Percentiles rank a stretch among this genome's conserved stretches.
phyloP scores from a whole-genome alignment of 352 stramenopile genomes.

The Globisporangium mamillatum region DNA sequence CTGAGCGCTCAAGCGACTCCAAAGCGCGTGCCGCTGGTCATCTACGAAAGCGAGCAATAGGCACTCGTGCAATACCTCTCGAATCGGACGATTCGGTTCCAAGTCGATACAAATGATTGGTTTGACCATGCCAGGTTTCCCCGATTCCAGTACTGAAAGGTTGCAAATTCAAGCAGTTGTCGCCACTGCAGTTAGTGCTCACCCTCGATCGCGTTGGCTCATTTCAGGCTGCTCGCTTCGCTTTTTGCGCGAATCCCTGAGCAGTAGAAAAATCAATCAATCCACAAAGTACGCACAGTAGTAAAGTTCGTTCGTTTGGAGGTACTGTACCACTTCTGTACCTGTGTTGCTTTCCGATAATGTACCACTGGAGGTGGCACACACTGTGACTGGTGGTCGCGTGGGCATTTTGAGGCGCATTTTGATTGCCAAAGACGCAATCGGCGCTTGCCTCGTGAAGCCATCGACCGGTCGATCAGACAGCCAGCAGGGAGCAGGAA shows the following conservation, averaged over 20 bases:
- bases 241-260: no score
- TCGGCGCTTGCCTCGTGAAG: not conserved
- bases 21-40: constrained; percentile 9
- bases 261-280: no score
- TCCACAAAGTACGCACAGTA: no score
- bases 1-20: constrained; percentile 8
- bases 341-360: not conserved
- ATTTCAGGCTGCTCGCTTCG: no score
- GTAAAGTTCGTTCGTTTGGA: no score
- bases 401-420: constrained; percentile 10
- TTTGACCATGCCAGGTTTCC: no score
- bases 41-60: constrained; percentile 16
- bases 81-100: no score
- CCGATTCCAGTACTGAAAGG: no score
- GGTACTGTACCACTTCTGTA: no score
- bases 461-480: constrained; percentile 4
- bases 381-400: constrained; percentile 17
- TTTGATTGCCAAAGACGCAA: constrained; percentile 8
- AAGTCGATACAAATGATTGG: not conserved
- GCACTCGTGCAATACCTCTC: not conserved
- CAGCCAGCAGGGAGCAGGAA: not conserved
- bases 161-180: not conserved
- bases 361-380: constrained; percentile 9
- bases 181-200: no score
- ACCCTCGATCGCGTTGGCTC: no score